phyloP scores from a whole-genome alignment of 2,329 filamentous ascomycete species.

The Sarocladium strictum region DNA sequence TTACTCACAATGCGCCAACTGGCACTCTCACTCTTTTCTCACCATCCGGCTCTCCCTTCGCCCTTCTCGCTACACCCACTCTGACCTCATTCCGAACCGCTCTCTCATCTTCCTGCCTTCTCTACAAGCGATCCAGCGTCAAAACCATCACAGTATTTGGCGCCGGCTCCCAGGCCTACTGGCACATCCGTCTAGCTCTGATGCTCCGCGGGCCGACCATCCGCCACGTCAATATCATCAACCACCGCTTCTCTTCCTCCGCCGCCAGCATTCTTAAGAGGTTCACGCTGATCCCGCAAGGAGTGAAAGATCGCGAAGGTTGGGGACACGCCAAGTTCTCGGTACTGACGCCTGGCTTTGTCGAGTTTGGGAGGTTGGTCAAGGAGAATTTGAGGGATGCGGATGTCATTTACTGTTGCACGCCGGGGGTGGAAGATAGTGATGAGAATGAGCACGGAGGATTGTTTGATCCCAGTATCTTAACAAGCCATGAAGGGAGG shows the following conservation, averaged over 20 bases:
- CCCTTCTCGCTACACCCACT: constrained; percentile 66
- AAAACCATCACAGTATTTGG: constrained; percentile 80
- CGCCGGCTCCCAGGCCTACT: constrained; percentile 84
- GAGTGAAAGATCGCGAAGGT: constrained; percentile 50
- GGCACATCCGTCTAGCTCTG: constrained; percentile 83
- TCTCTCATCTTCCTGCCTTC: constrained; percentile 61
- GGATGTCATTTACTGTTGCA: constrained; percentile 86
- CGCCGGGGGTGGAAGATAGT: constrained; percentile 52
- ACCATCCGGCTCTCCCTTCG: constrained; percentile 54
- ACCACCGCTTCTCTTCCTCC: constrained; percentile 59
- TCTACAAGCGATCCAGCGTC: constrained; percentile 60
- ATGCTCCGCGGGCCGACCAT: constrained; percentile 66
- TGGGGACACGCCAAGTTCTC: constrained; percentile 63
- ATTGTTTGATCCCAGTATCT: constrained; percentile 66
- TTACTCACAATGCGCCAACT: constrained; percentile 35
- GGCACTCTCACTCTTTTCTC: constrained; percentile 66
- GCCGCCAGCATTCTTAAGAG: constrained; percentile 45
- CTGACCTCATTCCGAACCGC: constrained; percentile 79
- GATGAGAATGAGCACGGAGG: constrained; percentile 41
- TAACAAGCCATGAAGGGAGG: constrained; percentile 66
- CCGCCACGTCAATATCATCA: constrained; percentile 76
- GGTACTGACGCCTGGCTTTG: constrained; percentile 62
- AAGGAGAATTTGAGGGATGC: constrained; percentile 65
- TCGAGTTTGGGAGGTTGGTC: constrained; percentile 59
- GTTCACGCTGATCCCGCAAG: constrained; percentile 37